Base-by-base conservation (phyloP, 2,329 filamentous ascomycete species). In the Hypoxylon sp. region DNA sequence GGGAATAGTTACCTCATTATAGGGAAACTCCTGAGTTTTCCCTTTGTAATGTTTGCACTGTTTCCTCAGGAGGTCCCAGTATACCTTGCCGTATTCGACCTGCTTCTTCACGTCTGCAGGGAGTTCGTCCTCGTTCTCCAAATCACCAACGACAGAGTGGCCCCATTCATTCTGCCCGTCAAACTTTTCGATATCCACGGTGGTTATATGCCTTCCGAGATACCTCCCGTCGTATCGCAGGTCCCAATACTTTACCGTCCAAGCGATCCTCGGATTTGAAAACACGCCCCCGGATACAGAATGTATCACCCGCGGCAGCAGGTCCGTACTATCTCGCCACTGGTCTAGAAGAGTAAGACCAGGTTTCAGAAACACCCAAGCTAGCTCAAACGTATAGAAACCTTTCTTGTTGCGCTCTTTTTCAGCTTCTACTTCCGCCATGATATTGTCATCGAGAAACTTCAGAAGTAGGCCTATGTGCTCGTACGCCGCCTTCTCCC, bases 1-100 rank as follows among this genome's bases (percentile, higher is more conserved):
- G n/a, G n/a, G n/a, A n/a, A n/a, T n/a, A n/a, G n/a, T n/a, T 36
- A 36, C 32, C 11, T 36, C 32, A 8, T 36, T 36, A 13, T 36
- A 13, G 4, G 32, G 32, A 23, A 36, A 36, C 8, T 1, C 4
- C 13, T 23, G 3, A 15, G 32, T 36, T 7, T 36, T 36, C 9
- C 32, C 32, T 23, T 36, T 36, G 32, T 36, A 36, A 15, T 12
- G 32, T 13, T 19, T 20, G 7, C 32, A 36, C 12, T 36, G 32
- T 19, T 36, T 36, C 12, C 32, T 20, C 11, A 36, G 19, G 5
- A 36, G n/a, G 7, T 36, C 13, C 32, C 32, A 36, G 13, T 36
- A 36, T 5, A 12, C 4, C 32, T 36, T 13, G 11, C 32, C 32
- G 6, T 36, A 36, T 9, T 13, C n/a, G 4, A 36, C 20, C 16